Conservation (phyloP, 805 yeast genomes). For the Wickerhamomyces strasburgensis region DNA sequence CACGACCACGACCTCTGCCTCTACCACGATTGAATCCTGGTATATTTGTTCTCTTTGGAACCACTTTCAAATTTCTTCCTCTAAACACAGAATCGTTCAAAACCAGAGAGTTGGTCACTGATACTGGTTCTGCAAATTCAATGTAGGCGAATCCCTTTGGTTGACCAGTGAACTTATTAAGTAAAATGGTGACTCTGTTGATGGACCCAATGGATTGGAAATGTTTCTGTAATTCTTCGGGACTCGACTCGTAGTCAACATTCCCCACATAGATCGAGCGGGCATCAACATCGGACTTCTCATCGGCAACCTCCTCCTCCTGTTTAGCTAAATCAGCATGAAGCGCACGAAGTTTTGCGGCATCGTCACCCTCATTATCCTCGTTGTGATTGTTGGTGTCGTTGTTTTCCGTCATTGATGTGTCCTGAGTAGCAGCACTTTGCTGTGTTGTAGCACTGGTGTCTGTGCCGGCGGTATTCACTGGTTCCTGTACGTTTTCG, state of each 20-base stretch:
- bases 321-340: slow-evolving; percentile 45
- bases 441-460: neutral
- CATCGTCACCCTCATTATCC: slow-evolving; percentile 42
- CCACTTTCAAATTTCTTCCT: slow-evolving; percentile 69
- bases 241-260: slow-evolving; percentile 75
- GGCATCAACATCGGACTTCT: slow-evolving; percentile 65
- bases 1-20: slow-evolving; percentile 48
- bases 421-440: neutral
- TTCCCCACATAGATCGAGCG: slow-evolving; percentile 79
- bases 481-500: neutral
- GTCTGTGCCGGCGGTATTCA: slow-evolving; percentile 3
- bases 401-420: slow-evolving; percentile 1
- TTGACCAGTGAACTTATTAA: slow-evolving; percentile 69
- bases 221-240: slow-evolving; percentile 72
- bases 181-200: slow-evolving; percentile 72
- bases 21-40: slow-evolving; percentile 57
- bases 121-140: slow-evolving; percentile 68
- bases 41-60: slow-evolving; percentile 73
- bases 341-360: slow-evolving; percentile 54
- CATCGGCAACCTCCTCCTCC: slow-evolving; percentile 36
- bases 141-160: slow-evolving; percentile 88
- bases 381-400: slow-evolving; percentile 1
- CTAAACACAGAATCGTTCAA: slow-evolving; percentile 62
- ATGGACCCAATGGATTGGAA: slow-evolving; percentile 69
- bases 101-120: slow-evolving; percentile 59